Evolutionary conservation across 2,329 filamentous ascomycete genomes (phyloP), one percentile per base, ranked within the genome.

Genomic region (Metarhizium humberi): DNA sequence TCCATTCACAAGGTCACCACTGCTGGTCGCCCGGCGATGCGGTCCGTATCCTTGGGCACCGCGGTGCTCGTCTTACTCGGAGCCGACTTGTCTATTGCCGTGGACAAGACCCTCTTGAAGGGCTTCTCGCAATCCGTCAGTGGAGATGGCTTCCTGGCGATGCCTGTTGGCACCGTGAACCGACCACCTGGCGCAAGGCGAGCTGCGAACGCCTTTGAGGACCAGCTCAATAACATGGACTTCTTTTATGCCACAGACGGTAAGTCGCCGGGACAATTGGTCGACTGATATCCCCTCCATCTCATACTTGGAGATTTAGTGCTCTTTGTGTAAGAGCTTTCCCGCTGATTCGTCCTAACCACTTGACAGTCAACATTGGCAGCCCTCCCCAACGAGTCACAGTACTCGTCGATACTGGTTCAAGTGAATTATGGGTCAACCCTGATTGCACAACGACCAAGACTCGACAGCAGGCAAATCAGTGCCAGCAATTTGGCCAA

Each of bases 381-480:
- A 70, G 67, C 1, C 70, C 73, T 5, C 63, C 67, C 1, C 76
- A 79, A 58, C 66, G 61, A 11, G 66, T 78, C 40, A 72, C 74
- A 11, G 74, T 79, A 40, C 69, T 78, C 42, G 68, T 79, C 54
- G 76, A 79, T 57, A 79, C 76, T 0, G 78, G 78, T 16, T 81
- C 78, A 5, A 75, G 75, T 58, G 77, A 80, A 62, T 71, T 81
- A 7, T 81, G 78, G 78, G 75, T 80, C 47, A 78, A 81, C 57
- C 78, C 78, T 1, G 67, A 73, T 53, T 81, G 78, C 62, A 53
- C 62, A 4, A 69, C 68, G 5, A 69, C 76, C 0, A 69, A 65
- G 6, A 66, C 67, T 6, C 58, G 66, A 6, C 60, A 61, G 1
- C 67, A 75, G 40, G 60, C 63, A 3, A 53, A 65, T 0, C 69